Evolutionary conservation across 2,329 filamentous ascomycete species (phyloP).

Genomic region (Diplodia sapinea): DNA sequence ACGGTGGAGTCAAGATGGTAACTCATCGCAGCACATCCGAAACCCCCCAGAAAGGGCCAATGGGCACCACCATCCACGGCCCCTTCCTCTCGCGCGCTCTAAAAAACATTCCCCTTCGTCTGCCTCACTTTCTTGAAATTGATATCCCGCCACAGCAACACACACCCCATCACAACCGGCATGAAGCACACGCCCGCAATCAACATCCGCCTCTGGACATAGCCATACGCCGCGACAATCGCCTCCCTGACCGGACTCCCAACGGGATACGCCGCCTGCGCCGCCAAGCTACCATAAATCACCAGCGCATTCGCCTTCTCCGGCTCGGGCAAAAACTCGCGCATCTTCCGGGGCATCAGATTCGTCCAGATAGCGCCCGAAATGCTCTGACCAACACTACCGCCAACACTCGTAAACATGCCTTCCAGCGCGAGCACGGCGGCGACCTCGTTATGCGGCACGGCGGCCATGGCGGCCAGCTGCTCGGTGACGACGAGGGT

Average conservation of each 20-base stretch:
- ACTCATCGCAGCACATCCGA: not conserved
- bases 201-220: constrained; percentile 50
- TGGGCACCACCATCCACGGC: no score
- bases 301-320: constrained; percentile 45
- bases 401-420: constrained; percentile 64
- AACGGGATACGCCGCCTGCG: constrained; percentile 59
- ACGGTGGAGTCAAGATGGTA: not conserved
- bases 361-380: constrained; percentile 68
- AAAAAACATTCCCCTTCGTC: constrained; percentile 44
- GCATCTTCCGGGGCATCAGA: constrained; percentile 59
- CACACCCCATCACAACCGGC: constrained; percentile 39
- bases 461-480: constrained; percentile 30
- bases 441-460: constrained; percentile 63
- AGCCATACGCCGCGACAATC: constrained; percentile 41
- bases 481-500: constrained; percentile 37
- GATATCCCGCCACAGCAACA: constrained; percentile 43
- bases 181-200: constrained; percentile 45
- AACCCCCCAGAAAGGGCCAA: no score
- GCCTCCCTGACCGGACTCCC: constrained; percentile 55
- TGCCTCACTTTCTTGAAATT: constrained; percentile 46
- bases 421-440: constrained; percentile 64
- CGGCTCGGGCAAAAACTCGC: constrained; percentile 50
- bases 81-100: not conserved
- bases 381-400: constrained; percentile 52
- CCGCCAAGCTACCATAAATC: constrained; percentile 59